Base-by-base conservation (phyloP, 805 yeast genomes). In the Teunomyces pallodes region DNA sequence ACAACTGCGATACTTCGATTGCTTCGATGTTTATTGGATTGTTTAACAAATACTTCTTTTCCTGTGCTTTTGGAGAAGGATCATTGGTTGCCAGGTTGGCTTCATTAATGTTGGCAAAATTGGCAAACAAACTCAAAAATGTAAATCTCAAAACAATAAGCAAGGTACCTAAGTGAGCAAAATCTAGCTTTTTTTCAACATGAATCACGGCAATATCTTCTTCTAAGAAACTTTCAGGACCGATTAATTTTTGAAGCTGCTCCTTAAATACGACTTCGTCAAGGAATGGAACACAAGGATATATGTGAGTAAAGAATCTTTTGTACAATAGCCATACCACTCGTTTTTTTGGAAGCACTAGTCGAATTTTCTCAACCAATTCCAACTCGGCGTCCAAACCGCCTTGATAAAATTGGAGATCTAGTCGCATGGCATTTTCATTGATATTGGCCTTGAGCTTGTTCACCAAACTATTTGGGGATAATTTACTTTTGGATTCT, bases 261-360 rank as follows among this genome's bases (percentile, higher is more conserved):
- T 46, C 52, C 38, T 55, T 59, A 24, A 67, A 59, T 9, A 53
- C 60, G 9, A 38, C 17, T 47, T 67, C 66, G 48, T 67, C 72
- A 8, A 67, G 42, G 31, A 59, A 58, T 0, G 72, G 70, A 48
- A 63, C 49, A 40, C 54, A 57, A 1, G 62, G 56, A 46, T 65
- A 66, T 6, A 66, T 53, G n/a, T 57, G 47, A 20, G 51, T 46
- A 46, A 67, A 67, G 40, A 59, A 67, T 3, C 64, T 54, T 38
- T 60, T 60, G 16, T 60, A 47, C 20, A 66, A 48, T 13, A 53
- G 41, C 70, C 70, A 64, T 12, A 64, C 43, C 12, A 57, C 63
- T 41, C 52, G 58, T 20, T 54, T 51, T 9, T 55, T 51, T 12
- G 70, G 72, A 14, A 65, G 53, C 7, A 60, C 48, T 9, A 49